Evolutionary conservation across 2,329 filamentous ascomycete genomes (phyloP).

Genomic region (Karstenula rhodostoma): DNA sequence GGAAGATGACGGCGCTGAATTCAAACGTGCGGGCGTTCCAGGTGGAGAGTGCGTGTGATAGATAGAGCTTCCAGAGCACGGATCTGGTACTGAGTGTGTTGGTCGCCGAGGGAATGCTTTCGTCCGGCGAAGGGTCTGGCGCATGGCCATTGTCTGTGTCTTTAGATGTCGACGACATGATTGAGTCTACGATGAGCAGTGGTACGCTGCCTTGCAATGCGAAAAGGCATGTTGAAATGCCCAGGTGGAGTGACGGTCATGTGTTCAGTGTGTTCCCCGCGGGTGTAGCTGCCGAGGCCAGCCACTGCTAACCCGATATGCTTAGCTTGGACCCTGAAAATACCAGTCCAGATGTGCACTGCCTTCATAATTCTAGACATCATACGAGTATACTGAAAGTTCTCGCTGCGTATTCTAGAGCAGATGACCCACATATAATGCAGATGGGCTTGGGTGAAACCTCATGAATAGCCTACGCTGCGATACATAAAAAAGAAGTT

Average conservation of each 20-base stretch:
- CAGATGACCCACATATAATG: neutral
- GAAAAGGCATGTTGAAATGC: neutral
- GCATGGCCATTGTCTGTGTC: neutral
- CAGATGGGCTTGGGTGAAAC: neutral
- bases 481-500: neutral
- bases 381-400: neutral
- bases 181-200: neutral
- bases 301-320: conserved; percentile 7
- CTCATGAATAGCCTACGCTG: neutral
- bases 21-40: conserved; percentile 61
- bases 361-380: neutral
- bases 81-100: conserved; percentile 14
- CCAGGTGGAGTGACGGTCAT: conserved; percentile 3
- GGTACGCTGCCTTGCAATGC: neutral
- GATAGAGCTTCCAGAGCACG: conserved; percentile 50
- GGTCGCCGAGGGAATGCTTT: neutral
- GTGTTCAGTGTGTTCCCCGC: conserved; percentile 10
- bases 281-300: neutral
- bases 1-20: conserved; percentile 60
- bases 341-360: neutral
- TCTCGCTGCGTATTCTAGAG: neutral
- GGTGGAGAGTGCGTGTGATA: conserved; percentile 58
- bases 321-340: conserved; percentile 7
- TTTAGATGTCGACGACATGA: neutral
- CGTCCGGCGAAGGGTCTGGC: neutral